Conservation (phyloP, 2,329 filamentous ascomycete genomes). For the Epicoccum sorghinum region DNA sequence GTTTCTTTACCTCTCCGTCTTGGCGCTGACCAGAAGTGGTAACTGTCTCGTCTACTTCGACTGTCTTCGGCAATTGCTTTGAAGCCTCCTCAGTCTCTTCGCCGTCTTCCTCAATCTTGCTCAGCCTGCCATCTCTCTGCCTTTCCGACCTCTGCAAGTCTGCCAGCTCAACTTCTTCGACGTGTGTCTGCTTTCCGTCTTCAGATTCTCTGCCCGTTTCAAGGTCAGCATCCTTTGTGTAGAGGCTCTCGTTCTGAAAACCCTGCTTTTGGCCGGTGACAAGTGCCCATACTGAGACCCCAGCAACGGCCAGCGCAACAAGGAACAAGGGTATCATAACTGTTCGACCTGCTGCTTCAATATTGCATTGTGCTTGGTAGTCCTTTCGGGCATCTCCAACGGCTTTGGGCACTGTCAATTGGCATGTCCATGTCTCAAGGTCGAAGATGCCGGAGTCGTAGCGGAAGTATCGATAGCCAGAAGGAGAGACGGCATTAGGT, state of each 20-base stretch:
- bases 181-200: slow-evolving; percentile 2
- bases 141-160: not conserved
- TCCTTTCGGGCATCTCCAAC: slow-evolving; percentile 35
- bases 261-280: slow-evolving; percentile 27
- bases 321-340: slow-evolving; percentile 41
- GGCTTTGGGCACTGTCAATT: slow-evolving; percentile 30
- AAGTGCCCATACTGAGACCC: slow-evolving; percentile 30
- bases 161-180: slow-evolving; percentile 14
- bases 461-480: slow-evolving; percentile 24
- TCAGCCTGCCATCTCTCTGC: slow-evolving; percentile 8
- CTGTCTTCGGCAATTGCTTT: not conserved
- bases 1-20: too few species aligned
- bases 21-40: too few species aligned
- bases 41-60: too few species aligned
- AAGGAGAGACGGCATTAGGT: slow-evolving; percentile 7
- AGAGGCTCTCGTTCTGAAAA: slow-evolving; percentile 29
- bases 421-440: slow-evolving; percentile 45
- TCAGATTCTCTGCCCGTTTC: slow-evolving; percentile 40
- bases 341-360: slow-evolving; percentile 37
- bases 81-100: slow-evolving; percentile 4
- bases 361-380: slow-evolving; percentile 35
- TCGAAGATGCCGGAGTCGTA: slow-evolving; percentile 45
- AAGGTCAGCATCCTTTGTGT: slow-evolving; percentile 35
- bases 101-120: slow-evolving; percentile 14
- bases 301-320: slow-evolving; percentile 25